These are phyloP conservation scores for Xylogone sp. DNA, from an alignment of 2,329 filamentous ascomycete genomes.

Conservation along the genomic window DNA sequence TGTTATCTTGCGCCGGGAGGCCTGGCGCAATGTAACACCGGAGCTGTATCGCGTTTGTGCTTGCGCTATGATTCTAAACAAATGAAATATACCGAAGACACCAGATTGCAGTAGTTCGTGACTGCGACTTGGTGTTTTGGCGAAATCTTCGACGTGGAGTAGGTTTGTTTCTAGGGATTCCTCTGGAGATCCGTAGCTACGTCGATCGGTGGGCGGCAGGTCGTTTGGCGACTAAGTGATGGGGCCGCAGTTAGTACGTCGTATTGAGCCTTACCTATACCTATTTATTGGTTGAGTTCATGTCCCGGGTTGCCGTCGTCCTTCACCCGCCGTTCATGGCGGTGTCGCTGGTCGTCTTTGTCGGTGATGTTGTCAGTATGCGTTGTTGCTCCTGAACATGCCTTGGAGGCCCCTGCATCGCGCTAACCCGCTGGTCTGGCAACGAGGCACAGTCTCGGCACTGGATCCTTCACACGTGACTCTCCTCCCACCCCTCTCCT, in stretches of 20 bases:
- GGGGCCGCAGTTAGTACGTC: not conserved
- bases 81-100: not conserved
- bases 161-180: not conserved
- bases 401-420: not conserved
- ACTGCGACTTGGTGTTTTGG: not conserved
- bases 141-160: not conserved
- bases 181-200: not conserved
- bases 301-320: not conserved
- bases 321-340: not conserved
- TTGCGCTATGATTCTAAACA: not conserved
- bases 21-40: not conserved
- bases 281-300: not conserved
- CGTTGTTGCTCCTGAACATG: constrained; percentile 1
- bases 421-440: constrained; percentile 3
- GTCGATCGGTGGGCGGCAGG: not conserved
- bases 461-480: no score
- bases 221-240: not conserved
- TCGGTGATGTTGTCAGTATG: constrained; percentile 2
- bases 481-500: no score
- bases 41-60: not conserved
- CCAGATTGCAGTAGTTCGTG: not conserved
- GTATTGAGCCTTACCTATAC: not conserved
- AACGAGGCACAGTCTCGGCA: not conserved
- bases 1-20: not conserved
- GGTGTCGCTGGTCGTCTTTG: constrained; percentile 1